Evolutionary conservation across 2,329 filamentous ascomycete genomes (phyloP), one percentile per base, ranked within the genome.

Genomic region (Mycosphaerella sp.): DNA sequence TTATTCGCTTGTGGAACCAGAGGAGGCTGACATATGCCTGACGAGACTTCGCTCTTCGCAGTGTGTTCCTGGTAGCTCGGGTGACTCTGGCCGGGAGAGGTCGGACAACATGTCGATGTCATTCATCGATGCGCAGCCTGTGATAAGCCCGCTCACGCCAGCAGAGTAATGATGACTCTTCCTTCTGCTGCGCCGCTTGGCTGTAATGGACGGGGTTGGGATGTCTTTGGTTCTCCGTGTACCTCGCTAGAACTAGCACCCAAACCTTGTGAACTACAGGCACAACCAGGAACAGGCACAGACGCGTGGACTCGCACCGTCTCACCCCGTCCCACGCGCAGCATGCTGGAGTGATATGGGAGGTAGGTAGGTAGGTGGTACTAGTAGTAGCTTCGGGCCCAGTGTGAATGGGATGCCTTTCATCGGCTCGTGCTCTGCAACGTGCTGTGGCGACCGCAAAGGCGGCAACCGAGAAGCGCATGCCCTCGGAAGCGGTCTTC

Each of bases 221-320:
- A 55, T 53, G 52, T 58, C 52, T 43, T 43, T 51, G 14, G 14
- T 17, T 17, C 14, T 17, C 14, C 14, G 51, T 39, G 48, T 55
- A 55, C 53, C 53, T 58, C 53, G 56, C 56, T 55, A 53, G 52
- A 46, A 40, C 31, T 17, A 17, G 14, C 14, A 17, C 14, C 14
- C 51, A 51, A 50, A 53, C 32, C 43, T 51, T 48, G 49, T 38
- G 14, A n/a, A 47, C 39, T 48, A 43, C 42, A 41, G 41, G 26
- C 40, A 29, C 23, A 34, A 41, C 51, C 53, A 56, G 56, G 56
- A 49, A 51, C 59, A 61, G 56, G 57, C 48, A 60, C 56, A 50
- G 29, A 54, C 51, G 51, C 51, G 53, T 53, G 54, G 48, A 32
- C 34, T 49, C 50, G 50, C 50, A 46, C 50, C 26, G 23, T 40